A percentile compares a stretch with the other conserved stretches of the same genome.
phyloP scores from a whole-genome alignment of 495 filamentous ascomycete species.

The Thermochaetoides thermophila region DNA sequence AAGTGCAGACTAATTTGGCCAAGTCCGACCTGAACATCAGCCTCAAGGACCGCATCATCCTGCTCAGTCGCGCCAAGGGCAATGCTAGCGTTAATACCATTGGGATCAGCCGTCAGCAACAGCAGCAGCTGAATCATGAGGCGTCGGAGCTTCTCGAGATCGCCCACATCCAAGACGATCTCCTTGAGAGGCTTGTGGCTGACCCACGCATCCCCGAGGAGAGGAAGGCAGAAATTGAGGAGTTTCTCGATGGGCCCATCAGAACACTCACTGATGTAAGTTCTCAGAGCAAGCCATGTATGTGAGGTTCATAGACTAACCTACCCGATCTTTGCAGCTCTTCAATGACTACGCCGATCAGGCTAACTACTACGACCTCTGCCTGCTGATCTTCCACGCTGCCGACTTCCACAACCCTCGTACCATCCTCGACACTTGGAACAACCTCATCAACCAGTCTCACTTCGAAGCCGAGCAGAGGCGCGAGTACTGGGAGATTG shows the following conservation, averaged over 20 bases:
- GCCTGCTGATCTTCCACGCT: slow-evolving; percentile 73
- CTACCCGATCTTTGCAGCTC: slow-evolving; percentile 48
- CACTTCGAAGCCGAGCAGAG: slow-evolving; percentile 46
- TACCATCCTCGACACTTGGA: slow-evolving; percentile 73
- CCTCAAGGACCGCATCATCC: slow-evolving; percentile 69
- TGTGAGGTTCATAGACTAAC: too few species aligned
- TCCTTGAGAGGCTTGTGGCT: slow-evolving; percentile 61
- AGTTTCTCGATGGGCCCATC: slow-evolving; percentile 58
- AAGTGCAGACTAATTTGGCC: slow-evolving; percentile 71
- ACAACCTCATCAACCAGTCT: slow-evolving; percentile 55
- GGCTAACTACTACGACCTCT: slow-evolving; percentile 81
- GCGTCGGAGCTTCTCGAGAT: slow-evolving; percentile 80
- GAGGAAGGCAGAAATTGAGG: slow-evolving; percentile 43
- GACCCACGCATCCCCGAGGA: slow-evolving; percentile 51
- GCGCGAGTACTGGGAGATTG: slow-evolving; percentile 24
- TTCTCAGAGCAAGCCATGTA: too few species aligned
- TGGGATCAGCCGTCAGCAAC: slow-evolving; percentile 56
- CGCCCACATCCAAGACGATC: slow-evolving; percentile 86
- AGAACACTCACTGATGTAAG: slow-evolving; percentile 58
- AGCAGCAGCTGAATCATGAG: slow-evolving; percentile 65
- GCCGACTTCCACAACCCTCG: slow-evolving; percentile 76
- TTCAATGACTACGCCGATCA: slow-evolving; percentile 84
- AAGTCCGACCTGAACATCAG: slow-evolving; percentile 61
- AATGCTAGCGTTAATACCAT: slow-evolving; percentile 65
- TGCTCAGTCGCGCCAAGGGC: slow-evolving; percentile 72